Evolutionary conservation across 768 basidiomycete species (phyloP).

Genomic region (Cytidiella melzeri): DNA sequence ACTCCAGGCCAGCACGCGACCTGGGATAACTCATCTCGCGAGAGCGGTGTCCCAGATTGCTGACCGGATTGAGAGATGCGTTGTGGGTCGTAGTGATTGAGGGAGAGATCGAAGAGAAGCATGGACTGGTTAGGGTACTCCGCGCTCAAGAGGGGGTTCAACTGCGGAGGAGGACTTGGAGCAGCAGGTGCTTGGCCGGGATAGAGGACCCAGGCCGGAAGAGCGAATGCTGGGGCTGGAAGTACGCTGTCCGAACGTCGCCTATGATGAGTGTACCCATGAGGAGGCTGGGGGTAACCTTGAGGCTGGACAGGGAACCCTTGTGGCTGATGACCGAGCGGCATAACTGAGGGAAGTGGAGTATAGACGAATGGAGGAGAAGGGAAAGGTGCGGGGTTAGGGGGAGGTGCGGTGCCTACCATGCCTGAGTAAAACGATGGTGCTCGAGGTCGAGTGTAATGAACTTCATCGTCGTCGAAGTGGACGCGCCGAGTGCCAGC

Average conservation of each 20-base stretch:
- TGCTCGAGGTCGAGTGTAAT: conserved; percentile 12
- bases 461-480: conserved; percentile 9
- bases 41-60: conserved; percentile 27
- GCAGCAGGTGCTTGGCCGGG: conserved; percentile 1
- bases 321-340: conserved; percentile 9
- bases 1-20: conserved; percentile 52
- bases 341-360: conserved; percentile 15
- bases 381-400: conserved; percentile 21
- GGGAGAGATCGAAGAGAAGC: conserved; percentile 52
- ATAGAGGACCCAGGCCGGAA: conserved; percentile 15
- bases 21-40: conserved; percentile 40
- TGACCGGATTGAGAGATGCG: conserved; percentile 35
- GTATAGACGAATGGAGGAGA: conserved; percentile 21
- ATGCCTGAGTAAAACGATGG: conserved; percentile 23
- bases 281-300: conserved; percentile 8
- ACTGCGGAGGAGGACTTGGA: conserved; percentile 16
- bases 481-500: conserved; percentile 8
- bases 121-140: conserved; percentile 35
- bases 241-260: conserved; percentile 20
- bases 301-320: conserved; percentile 8
- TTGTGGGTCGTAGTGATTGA: conserved; percentile 40
- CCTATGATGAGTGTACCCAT: conserved; percentile 15
- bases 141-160: conserved; percentile 52
- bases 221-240: conserved; percentile 17
- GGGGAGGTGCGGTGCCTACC: conserved; percentile 14